Conservation (phyloP, 176 grass and related monocot species). For the Juncus effusus region DNA sequence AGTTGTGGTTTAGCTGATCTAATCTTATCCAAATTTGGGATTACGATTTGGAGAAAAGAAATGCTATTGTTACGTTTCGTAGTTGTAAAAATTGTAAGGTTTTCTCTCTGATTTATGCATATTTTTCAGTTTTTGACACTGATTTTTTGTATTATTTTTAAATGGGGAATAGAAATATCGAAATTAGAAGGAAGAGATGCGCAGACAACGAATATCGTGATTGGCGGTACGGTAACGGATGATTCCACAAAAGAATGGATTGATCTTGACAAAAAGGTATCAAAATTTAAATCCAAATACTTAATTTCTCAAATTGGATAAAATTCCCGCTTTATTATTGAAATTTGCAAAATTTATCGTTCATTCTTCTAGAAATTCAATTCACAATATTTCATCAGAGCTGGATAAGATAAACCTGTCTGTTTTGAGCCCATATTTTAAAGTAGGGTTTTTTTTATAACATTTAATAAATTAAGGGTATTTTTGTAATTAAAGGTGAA, state of each 20-base stretch:
- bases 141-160: conserved; percentile 19
- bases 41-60: neutral
- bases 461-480: conserved; percentile 3
- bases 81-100: neutral
- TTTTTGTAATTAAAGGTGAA: conserved; percentile 51
- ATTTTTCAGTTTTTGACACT: conserved; percentile 2
- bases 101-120: conserved; percentile 4
- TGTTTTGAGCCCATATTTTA: neutral
- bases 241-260: conserved; percentile 92
- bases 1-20: conserved; percentile 9
- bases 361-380: neutral
- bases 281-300: neutral
- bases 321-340: neutral
- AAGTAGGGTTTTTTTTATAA: neutral
- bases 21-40: neutral
- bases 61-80: neutral
- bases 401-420: neutral
- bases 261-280: conserved; percentile 86
- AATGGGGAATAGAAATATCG: conserved; percentile 64
- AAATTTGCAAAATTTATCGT: neutral
- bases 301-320: neutral
- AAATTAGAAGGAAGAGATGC: conserved; percentile 84
- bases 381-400: no score
- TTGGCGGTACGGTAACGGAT: conserved; percentile 80
- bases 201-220: conserved; percentile 89